Evolutionary conservation across 2,329 filamentous ascomycete genomes (phyloP), one percentile per base, ranked within the genome.

Genomic region (Arthrobotrys conoides): DNA sequence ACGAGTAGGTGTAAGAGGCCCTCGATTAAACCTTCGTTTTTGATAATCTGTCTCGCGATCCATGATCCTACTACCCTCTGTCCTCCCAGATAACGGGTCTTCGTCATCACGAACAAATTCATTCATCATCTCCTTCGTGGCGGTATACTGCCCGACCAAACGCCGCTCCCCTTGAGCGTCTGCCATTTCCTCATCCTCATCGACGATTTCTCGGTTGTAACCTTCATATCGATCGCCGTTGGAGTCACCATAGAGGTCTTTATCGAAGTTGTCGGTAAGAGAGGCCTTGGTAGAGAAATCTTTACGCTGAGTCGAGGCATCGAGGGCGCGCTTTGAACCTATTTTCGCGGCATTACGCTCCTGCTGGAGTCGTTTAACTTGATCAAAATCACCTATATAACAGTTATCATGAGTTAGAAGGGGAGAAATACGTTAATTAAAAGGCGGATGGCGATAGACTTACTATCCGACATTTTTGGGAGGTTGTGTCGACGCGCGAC

Each of bases 1-100:
- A 83, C 93, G 91, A 8, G 93, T 94, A 3, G 94, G 94, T 22
- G 93, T 96, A 80, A 98, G 87, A 0, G 75, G 75, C 66, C 90
- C 91, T 79, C 96, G 93, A 84, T 97, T 91, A 84, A 97, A 96
- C 76, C 94, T 91, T 81, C 94, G 93, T 86, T 97, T 97, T 86
- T 99, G 96, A 84, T 99, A 99, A 83, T 98, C 95, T 80, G 94
- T 96, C 87, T 98, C 95, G 83, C 96, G 92, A 83, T 96, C 95
- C 79, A 91, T 88, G 83, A 99, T 98, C 82, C 95, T 91, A 73
- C 92, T 94, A 84, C 93, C 93, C 86, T 95, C 93, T 87, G 98
- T 96, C 81, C 91, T 90, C 53, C 92, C 92, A 64, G 94, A 88
- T 80, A 99, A 87, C 5, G 95, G 91, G 83, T 99, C 96, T 76